These are phyloP conservation scores for Diversispora epigaea DNA, from an alignment of 192 early-diverging fungal genomes.

Conservation along the genomic window DNA sequence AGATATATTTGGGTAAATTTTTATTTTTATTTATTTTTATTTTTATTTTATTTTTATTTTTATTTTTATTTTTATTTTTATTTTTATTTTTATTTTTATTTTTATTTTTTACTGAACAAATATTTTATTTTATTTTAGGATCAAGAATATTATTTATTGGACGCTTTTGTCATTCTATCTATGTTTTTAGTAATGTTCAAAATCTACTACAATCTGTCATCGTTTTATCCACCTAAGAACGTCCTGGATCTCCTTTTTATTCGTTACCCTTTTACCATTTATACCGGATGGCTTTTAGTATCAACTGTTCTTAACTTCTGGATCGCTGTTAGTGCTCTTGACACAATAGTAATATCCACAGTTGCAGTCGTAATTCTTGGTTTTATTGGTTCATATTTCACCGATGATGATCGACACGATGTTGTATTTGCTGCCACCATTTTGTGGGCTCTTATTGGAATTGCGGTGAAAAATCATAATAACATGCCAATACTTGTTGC, in stretches of 20 bases:
- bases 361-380: constrained; percentile 28
- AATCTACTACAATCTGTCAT: constrained; percentile 38
- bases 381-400: constrained; percentile 30
- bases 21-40: background rate
- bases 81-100: background rate
- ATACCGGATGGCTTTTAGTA: constrained; percentile 35
- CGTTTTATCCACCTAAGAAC: constrained; percentile 44
- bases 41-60: background rate
- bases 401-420: constrained; percentile 41
- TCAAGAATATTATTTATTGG: background rate
- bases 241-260: constrained; percentile 38
- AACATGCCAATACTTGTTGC: background rate
- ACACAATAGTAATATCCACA: constrained; percentile 3
- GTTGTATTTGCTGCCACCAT: constrained; percentile 26
- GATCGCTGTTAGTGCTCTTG: constrained; percentile 12
- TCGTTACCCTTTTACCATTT: constrained; percentile 48
- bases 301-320: constrained; percentile 34
- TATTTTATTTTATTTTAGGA: no score
- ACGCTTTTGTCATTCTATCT: background rate
- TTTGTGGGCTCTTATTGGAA: background rate
- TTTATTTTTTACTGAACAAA: background rate
- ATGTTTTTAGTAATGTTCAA: background rate
- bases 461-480: background rate
- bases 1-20: constrained; percentile 10
- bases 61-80: background rate